These are phyloP conservation scores for Aspergillus quadrilineatus DNA, from an alignment of 2,329 filamentous ascomycete genomes.

Conservation along the genomic window DNA sequence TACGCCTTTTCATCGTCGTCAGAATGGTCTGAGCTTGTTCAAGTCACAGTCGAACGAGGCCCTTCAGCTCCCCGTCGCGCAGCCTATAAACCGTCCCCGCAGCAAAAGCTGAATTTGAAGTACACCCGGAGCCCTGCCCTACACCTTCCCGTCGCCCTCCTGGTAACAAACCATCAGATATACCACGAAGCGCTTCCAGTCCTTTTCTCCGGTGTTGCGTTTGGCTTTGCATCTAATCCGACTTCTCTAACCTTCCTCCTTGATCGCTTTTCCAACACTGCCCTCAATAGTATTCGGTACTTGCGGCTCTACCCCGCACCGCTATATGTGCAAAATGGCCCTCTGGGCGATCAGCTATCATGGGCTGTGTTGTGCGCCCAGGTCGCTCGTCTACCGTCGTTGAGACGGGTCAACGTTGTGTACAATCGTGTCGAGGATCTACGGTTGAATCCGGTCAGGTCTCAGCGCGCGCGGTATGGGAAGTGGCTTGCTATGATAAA, in stretches of 20 bases:
- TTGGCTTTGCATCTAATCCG: neutral
- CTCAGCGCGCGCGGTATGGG: constrained; percentile 6
- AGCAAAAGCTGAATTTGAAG: neutral
- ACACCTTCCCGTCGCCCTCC: neutral
- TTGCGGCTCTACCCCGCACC: constrained; percentile 9
- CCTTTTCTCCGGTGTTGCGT: neutral
- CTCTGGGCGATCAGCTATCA: constrained; percentile 6
- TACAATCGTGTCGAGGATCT: constrained; percentile 3
- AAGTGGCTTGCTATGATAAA: constrained; percentile 3
- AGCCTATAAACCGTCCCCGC: neutral
- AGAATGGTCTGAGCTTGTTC: neutral
- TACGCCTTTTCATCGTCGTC: constrained; percentile 4
- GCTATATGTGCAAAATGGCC: neutral
- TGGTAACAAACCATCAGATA: constrained; percentile 8
- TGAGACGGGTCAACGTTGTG: neutral
- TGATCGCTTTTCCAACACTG: constrained; percentile 5
- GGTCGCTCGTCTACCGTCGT: constrained; percentile 3
- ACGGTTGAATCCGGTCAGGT: neutral
- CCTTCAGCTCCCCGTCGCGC: neutral
- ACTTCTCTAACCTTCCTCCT: constrained; percentile 2
- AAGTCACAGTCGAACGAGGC: constrained; percentile 1
- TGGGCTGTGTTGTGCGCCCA: constrained; percentile 11
- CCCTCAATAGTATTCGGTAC: constrained; percentile 8
- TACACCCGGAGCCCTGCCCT: constrained; percentile 2
- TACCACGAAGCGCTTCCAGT: constrained; percentile 10